Evolutionary conservation across 2,329 filamentous ascomycete genomes (phyloP), one percentile per base, ranked within the genome.

Genomic region (Biscogniauxia marginata): DNA sequence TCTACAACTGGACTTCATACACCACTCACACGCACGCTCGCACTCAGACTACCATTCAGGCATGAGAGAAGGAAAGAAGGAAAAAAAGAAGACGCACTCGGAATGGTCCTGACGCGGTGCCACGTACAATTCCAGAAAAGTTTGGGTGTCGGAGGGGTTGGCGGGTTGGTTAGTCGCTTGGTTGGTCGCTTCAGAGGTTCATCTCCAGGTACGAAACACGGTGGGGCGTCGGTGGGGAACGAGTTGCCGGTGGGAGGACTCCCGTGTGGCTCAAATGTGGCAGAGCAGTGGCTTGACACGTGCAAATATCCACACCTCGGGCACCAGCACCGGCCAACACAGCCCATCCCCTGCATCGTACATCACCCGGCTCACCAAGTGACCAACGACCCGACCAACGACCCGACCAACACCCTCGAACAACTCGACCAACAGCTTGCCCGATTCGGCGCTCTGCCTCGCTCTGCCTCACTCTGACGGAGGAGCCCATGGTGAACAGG

Each of bases 91-190:
- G 13, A n/a, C n/a, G 13, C 9, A n/a, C 2, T 11, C 3, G 6
- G 30, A 39, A 39, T 39, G 30, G 30, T 21, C n/a, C 8, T 54
- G 13, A 22, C 46, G 7, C 43, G 34, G 21, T 54, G 24, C 24
- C n/a, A 25, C 30, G 30, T 39, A 34, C 44, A 18, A 23, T 46
- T 19, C 45, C 13, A n/a, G 9, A 39, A 39, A 39, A 39, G 11
- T 39, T 39, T 39, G 30, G 30, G 9, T 39, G 13, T 11, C n/a
- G 9, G 53, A 62, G 30, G 44, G 52, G 7, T 43, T 45, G 43
- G 43, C 11, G 24, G 24, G 43, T 45, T 45, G 16, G 43, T 45
- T 45, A 13, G 43, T 45, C 16, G 43, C 16, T 45, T 45, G 7
- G 43, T 18, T 18, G 43, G 24, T 25, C 11, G 24, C 24, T 25